Evolutionary conservation across 768 basidiomycete genomes (phyloP), one percentile per base, ranked within the genome.

Genomic region (Mycena belliarum): DNA sequence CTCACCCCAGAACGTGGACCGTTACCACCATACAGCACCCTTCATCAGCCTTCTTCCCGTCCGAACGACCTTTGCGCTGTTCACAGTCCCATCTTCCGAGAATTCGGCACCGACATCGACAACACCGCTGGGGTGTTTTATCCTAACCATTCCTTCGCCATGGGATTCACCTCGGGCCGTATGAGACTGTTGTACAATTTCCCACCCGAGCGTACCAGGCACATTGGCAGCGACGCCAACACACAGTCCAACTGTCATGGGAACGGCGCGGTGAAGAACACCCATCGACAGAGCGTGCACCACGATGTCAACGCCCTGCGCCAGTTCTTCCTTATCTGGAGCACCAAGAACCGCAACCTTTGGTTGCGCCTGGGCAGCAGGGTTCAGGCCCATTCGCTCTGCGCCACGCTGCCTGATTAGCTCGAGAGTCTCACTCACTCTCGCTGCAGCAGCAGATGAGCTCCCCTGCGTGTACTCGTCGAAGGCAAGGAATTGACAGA

Each of bases 21-120:
- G 38, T 33, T 65, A 87, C 82, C 86, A 87, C 78, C 81, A 89
- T 1, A 87, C 87, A 0, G 69, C 74, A 0, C 89, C 89, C 58
- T 79, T 81, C 88, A 91, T 91, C 59, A 91, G 68, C 63, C 85
- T 73, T 56, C 86, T 77, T 1, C 88, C 89, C 3, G 87, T 91
- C 53, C 88, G 70, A 23, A 87, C 77, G 20, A 88, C 87, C 63
- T 81, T 83, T 2, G 84, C 88, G 60, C 80, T 83, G 51, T 70
- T 73, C 20, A 85, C 82, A 15, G 68, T 67, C 12, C 85, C 84
- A 60, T 76, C 68, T 18, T 49, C 57, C 4, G 63, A 70, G 60
- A 87, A 76, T 49, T 79, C 75, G 1, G 87, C 84, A 8, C 85
- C 85, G 2, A 90, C 88, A 49, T 86, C 85, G 9, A 89, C 85